A percentile compares a stretch with the other conserved stretches of the same genome.
phyloP scores from a whole-genome alignment of 2,329 filamentous ascomycete species.

The Xylaria arbuscula region DNA sequence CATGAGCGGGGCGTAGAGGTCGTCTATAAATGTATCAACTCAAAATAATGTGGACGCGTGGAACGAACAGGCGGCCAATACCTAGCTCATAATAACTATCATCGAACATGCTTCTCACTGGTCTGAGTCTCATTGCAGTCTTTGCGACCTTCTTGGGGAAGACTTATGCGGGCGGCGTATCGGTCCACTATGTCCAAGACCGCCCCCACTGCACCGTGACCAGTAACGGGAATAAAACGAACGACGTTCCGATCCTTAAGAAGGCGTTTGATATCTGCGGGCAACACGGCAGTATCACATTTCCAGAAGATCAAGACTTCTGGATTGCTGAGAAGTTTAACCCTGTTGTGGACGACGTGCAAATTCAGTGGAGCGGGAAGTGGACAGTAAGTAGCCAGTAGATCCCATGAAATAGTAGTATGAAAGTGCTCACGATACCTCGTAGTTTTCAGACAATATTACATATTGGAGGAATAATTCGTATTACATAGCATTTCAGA shows the following conservation, averaged over 20 bases:
- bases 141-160: not conserved
- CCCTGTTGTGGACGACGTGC: constrained; percentile 60
- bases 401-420: too few species aligned
- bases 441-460: constrained; percentile 59
- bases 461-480: constrained; percentile 65
- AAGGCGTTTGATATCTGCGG: constrained; percentile 45
- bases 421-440: not conserved
- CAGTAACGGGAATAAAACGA: constrained; percentile 35
- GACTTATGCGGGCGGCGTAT: constrained; percentile 8
- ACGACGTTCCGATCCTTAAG: constrained; percentile 47
- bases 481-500: constrained; percentile 65
- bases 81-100: not conserved
- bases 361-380: constrained; percentile 63
- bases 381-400: constrained; percentile 57
- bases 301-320: constrained; percentile 62
- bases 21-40: not conserved
- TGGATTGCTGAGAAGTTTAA: constrained; percentile 63
- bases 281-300: constrained; percentile 56
- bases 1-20: not conserved
- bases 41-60: not conserved
- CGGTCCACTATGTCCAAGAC: constrained; percentile 16
- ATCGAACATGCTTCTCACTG: constrained; percentile 10
- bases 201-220: constrained; percentile 40
- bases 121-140: not conserved
- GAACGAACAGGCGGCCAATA: not conserved